A percentile compares a stretch with the other conserved stretches of the same genome.
Evolutionary conservation across 2,329 filamentous ascomycete genomes (phyloP).

Genomic region (Colletotrichum karsti): DNA sequence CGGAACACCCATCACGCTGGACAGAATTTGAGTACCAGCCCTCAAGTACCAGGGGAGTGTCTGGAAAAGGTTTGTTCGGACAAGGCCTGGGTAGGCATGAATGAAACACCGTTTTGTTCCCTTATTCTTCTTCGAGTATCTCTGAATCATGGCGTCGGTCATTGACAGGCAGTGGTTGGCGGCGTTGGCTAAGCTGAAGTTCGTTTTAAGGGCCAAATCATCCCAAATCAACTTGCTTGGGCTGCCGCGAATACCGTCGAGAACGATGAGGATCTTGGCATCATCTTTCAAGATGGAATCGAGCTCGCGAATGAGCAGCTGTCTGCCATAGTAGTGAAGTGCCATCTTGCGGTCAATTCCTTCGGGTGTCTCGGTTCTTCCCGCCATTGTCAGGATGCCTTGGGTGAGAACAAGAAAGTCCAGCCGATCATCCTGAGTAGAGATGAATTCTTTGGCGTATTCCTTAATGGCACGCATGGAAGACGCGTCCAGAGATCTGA

Average conservation of each 20-base stretch:
- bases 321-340: slow-evolving; percentile 55
- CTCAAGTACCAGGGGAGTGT: slow-evolving; percentile 42
- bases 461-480: slow-evolving; percentile 43
- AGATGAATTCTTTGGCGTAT: slow-evolving; percentile 39
- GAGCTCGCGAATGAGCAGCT: slow-evolving; percentile 51
- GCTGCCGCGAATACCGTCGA: slow-evolving; percentile 40
- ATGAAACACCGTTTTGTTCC: slow-evolving; percentile 41
- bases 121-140: slow-evolving; percentile 34
- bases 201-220: slow-evolving; percentile 48
- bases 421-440: slow-evolving; percentile 36
- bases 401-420: slow-evolving; percentile 49
- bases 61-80: slow-evolving; percentile 40
- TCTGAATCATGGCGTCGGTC: slow-evolving; percentile 47
- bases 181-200: slow-evolving; percentile 41
- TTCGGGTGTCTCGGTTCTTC: slow-evolving; percentile 50
- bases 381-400: slow-evolving; percentile 44
- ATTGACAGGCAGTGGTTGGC: slow-evolving; percentile 47
- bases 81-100: slow-evolving; percentile 49
- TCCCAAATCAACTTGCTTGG: slow-evolving; percentile 44
- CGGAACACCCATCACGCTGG: slow-evolving; percentile 32
- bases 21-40: slow-evolving; percentile 13
- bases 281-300: slow-evolving; percentile 43
- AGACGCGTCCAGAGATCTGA: slow-evolving; percentile 41
- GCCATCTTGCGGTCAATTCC: slow-evolving; percentile 54
- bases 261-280: slow-evolving; percentile 49